Conservation (phyloP, 139 green algal species). For the Closterium sp. region DNA sequence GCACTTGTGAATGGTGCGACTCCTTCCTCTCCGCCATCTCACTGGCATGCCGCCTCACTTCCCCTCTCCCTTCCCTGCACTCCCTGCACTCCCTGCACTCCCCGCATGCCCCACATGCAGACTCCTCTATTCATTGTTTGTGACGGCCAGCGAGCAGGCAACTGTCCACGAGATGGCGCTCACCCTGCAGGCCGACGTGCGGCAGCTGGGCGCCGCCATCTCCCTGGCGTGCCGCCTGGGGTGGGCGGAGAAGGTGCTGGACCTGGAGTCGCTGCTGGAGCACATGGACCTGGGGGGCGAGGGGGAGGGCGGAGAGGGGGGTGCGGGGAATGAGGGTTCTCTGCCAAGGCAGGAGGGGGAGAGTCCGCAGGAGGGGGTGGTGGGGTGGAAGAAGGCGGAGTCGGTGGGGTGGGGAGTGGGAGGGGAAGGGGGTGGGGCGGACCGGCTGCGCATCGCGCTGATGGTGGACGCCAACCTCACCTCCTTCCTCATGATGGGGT, state of each 20-base stretch:
- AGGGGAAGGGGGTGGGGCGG: slow-evolving; percentile 17
- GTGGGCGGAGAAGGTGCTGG: slow-evolving; percentile 64
- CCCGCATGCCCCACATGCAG: slow-evolving; percentile 53
- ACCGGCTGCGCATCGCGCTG: slow-evolving; percentile 63
- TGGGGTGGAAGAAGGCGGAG: slow-evolving; percentile 13
- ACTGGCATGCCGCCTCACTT: neutral
- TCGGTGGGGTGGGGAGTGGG: neutral
- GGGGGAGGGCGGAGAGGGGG: slow-evolving; percentile 38
- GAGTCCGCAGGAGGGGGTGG: neutral
- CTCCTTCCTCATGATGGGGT: slow-evolving; percentile 89
- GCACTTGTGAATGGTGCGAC: no score
- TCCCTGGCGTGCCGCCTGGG: slow-evolving; percentile 79
- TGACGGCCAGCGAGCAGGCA: slow-evolving; percentile 79
- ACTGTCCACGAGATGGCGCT: slow-evolving; percentile 66
- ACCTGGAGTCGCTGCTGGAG: slow-evolving; percentile 10
- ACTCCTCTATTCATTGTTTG: slow-evolving; percentile 87
- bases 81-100: neutral
- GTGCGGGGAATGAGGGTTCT: neutral
- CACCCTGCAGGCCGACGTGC: slow-evolving; percentile 62
- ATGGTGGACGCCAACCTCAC: slow-evolving; percentile 88
- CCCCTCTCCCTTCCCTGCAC: neutral
- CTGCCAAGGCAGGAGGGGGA: no score
- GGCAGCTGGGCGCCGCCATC: slow-evolving; percentile 68
- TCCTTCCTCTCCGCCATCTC: slow-evolving; percentile 1
- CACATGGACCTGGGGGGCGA: neutral